phyloP scores from a whole-genome alignment of 208 protist species.

The Tritrichomonas foetus region DNA sequence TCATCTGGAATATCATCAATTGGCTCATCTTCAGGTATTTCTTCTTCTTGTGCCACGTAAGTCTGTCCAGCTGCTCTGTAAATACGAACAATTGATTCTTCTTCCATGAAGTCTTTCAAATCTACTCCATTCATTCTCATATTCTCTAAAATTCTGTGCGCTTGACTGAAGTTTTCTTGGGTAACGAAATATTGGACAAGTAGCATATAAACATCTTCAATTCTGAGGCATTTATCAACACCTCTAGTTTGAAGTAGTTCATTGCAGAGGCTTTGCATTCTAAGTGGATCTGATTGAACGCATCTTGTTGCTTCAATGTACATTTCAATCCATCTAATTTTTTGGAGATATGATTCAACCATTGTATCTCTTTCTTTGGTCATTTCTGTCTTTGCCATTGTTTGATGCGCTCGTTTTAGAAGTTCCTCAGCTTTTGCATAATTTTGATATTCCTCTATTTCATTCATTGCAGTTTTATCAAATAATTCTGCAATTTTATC shows the following conservation, averaged over 20 bases:
- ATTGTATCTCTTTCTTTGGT: neutral
- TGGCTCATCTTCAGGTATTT: neutral
- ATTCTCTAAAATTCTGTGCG: neutral
- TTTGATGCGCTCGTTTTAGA: neutral
- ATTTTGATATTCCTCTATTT: neutral
- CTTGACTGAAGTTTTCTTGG: neutral
- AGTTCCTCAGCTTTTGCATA: neutral
- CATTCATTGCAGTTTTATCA: neutral
- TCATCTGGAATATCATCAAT: neutral
- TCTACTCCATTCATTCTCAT: neutral
- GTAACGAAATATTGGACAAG: neutral
- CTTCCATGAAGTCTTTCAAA: neutral
- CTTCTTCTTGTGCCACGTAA: neutral
- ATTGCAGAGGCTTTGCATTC: neutral
- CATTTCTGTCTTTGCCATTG: neutral
- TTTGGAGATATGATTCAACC: no score
- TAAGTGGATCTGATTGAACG: neutral
- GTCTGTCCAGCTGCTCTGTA: neutral
- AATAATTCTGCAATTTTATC: neutral
- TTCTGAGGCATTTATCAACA: neutral
- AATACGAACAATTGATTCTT: neutral
- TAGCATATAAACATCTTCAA: slow-evolving; percentile 16
- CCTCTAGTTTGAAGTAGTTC: neutral
- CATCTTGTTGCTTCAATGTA: neutral
- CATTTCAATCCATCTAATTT: slow-evolving; percentile 23